A percentile compares a stretch with the other conserved stretches of the same genome.
phyloP scores from a whole-genome alignment of 371 early-diverging fungal species.

The Mucor irregularis region DNA sequence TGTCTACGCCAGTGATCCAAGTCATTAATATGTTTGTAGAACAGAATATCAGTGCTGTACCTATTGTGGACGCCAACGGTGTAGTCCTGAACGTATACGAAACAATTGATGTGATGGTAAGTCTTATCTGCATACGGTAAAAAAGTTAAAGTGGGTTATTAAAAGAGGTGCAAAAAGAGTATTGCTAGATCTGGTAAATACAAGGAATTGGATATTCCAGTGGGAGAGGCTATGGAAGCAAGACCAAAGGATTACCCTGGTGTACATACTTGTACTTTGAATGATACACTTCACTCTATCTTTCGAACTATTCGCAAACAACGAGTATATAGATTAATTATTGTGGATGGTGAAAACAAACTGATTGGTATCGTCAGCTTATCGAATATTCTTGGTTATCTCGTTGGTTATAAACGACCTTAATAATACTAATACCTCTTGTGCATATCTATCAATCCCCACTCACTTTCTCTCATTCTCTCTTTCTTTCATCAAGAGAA shows the following conservation, averaged over 20 bases:
- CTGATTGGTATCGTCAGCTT: constrained; percentile 87
- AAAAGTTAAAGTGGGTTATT: background rate
- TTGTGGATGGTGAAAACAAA: constrained; percentile 80
- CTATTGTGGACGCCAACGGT: constrained; percentile 86
- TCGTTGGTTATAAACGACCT: constrained; percentile 46
- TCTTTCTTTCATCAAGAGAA: too few species aligned
- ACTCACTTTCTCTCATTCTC: too few species aligned
- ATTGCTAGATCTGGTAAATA: constrained; percentile 49
- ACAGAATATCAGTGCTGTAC: constrained; percentile 86
- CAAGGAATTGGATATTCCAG: constrained; percentile 78
- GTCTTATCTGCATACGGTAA: too few species aligned
- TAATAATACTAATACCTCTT: background rate
- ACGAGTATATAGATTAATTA: constrained; percentile 88
- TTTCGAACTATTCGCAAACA: constrained; percentile 83
- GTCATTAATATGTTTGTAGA: constrained; percentile 88
- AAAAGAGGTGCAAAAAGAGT: constrained; percentile 28
- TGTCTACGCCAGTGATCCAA: constrained; percentile 82
- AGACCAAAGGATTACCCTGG: constrained; percentile 91
- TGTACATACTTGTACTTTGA: constrained; percentile 88
- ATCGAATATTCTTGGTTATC: constrained; percentile 80
- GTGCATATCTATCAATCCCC: too few species aligned
- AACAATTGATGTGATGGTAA: constrained; percentile 91
- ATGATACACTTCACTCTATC: constrained; percentile 85
- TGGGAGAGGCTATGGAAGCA: constrained; percentile 79
- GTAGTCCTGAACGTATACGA: constrained; percentile 92